These are phyloP conservation scores for Rhododendron henanense DNA, from an alignment of 148 eudicot species.

Conservation along the genomic window DNA sequence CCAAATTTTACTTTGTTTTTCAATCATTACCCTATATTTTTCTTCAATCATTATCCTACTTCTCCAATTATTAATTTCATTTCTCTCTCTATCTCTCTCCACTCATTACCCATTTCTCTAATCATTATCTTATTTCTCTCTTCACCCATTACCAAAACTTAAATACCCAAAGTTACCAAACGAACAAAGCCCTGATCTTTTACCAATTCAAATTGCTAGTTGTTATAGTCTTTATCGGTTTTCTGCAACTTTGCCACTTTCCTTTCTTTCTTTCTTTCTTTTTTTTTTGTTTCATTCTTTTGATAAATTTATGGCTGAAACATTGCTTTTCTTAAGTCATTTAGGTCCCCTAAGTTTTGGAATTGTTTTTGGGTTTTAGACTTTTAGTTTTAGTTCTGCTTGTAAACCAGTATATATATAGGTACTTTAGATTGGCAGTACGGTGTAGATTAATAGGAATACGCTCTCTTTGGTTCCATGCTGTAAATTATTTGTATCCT, in stretches of 20 bases:
- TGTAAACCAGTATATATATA: not conserved
- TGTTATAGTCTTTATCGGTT: not conserved
- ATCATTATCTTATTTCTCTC: no score
- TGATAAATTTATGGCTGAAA: not conserved
- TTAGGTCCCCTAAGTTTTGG: not conserved
- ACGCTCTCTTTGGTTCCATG: not conserved
- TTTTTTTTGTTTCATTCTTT: not conserved
- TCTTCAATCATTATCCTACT: no score
- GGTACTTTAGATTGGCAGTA: not conserved
- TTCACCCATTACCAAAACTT: no score
- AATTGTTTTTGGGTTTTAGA: not conserved
- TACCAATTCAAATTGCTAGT: not conserved
- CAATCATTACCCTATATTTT: no score
- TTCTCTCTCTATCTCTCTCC: no score
- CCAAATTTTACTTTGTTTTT: no score
- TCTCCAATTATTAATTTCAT: no score
- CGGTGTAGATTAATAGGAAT: not conserved
- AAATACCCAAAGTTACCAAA: no score
- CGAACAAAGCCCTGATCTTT: not conserved
- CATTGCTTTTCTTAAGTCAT: not conserved
- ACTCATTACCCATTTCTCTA: no score
- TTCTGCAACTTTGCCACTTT: not conserved
- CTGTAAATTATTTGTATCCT: not conserved
- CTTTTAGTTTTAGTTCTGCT: not conserved
- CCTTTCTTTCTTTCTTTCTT: no score